Conservation (phyloP, 148 eudicot genomes). For the Rhododendron griersonianum region DNA sequence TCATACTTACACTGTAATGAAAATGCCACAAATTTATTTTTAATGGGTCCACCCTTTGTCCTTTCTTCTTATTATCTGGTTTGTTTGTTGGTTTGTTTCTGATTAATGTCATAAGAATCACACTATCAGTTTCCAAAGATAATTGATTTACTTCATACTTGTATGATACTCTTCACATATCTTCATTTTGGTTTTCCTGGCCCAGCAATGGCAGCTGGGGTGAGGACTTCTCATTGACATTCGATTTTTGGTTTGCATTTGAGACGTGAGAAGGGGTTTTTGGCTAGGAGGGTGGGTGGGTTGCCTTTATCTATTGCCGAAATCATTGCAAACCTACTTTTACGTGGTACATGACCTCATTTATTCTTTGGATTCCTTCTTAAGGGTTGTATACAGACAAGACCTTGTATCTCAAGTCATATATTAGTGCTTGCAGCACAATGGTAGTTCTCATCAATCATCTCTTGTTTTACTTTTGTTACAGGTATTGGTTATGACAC, state of each 20-base stretch:
- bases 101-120: neutral
- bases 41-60: neutral
- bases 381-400: neutral
- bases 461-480: neutral
- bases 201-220: neutral
- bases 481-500: conserved; percentile 67
- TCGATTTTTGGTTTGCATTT: neutral
- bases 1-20: neutral
- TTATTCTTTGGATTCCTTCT: neutral
- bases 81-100: neutral
- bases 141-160: neutral
- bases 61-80: neutral
- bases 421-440: neutral
- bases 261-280: neutral
- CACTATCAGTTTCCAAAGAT: neutral
- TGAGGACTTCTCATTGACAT: neutral
- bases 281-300: neutral
- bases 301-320: neutral
- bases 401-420: neutral
- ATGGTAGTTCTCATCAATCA: neutral
- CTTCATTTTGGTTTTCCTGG: neutral
- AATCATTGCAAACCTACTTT: neutral
- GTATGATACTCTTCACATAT: neutral
- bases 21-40: neutral
- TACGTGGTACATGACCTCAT: neutral